phyloP scores from a whole-genome alignment of 306 rosid genomes.

The Cucumis cinereus region DNA sequence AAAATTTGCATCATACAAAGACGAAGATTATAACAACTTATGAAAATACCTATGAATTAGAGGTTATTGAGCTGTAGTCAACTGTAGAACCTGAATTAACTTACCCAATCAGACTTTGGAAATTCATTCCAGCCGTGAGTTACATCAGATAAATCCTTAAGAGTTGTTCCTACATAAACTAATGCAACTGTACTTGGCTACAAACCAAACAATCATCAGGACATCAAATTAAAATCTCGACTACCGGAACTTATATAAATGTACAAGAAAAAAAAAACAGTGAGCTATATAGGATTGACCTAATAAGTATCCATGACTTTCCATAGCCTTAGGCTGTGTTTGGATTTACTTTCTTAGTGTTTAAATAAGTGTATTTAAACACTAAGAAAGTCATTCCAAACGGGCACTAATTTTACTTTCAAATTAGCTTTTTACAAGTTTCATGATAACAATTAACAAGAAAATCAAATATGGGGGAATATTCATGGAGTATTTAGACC shows the following conservation, averaged over 20 bases:
- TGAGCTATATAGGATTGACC: neutral
- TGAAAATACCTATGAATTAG: neutral
- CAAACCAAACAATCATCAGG: slow-evolving; percentile 10
- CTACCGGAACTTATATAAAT: neutral
- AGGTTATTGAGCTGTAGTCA: neutral
- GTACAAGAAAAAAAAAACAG: neutral
- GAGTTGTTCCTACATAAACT: slow-evolving; percentile 87
- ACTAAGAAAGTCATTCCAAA: too few species aligned
- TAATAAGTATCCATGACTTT: neutral
- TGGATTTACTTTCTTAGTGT: too few species aligned
- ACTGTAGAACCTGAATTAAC: slow-evolving; percentile 5
- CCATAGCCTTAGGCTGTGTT: neutral
- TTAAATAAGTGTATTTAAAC: too few species aligned
- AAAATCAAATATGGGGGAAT: neutral
- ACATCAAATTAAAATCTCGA: neutral
- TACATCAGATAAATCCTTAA: slow-evolving; percentile 92
- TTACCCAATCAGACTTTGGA: slow-evolving; percentile 84
- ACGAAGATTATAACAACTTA: neutral
- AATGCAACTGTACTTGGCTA: slow-evolving; percentile 91
- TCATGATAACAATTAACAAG: neutral
- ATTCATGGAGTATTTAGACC: neutral
- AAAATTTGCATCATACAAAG: neutral
- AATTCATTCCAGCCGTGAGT: slow-evolving; percentile 90
- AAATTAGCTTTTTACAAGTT: neutral
- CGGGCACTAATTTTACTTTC: neutral